A percentile compares a stretch with the other conserved stretches of the same genome.
Conservation (phyloP, 331 rosid species). For the Ulmus americana region DNA sequence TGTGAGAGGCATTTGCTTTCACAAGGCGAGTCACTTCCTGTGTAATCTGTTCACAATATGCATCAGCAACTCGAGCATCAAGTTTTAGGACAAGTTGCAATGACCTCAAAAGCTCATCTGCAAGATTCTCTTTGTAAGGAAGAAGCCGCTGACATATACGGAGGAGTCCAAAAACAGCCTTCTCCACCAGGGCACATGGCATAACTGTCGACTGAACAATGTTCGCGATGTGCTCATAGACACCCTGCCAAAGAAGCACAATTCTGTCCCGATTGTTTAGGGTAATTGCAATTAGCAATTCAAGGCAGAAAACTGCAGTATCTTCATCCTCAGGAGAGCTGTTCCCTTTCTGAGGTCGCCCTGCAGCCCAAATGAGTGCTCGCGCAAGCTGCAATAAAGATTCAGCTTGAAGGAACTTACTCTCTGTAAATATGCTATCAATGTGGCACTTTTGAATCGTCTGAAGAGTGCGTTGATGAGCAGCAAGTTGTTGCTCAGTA, state of each 20-base stretch:
- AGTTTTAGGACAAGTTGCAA: constrained; percentile 90
- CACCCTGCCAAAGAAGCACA: constrained; percentile 90
- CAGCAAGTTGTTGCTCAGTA: constrained; percentile 83
- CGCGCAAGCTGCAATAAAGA: constrained; percentile 87
- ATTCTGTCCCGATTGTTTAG: constrained; percentile 92
- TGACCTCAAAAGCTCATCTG: constrained; percentile 93
- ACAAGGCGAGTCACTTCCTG: constrained; percentile 97
- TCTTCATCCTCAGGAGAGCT: constrained; percentile 95
- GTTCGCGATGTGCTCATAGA: constrained; percentile 84
- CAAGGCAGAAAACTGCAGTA: constrained; percentile 94
- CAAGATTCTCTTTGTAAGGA: constrained; percentile 90
- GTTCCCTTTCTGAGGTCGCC: constrained; percentile 80
- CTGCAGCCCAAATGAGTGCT: constrained; percentile 92
- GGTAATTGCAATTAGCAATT: constrained; percentile 89
- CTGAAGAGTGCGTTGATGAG: constrained; percentile 80
- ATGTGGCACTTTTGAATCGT: constrained; percentile 85
- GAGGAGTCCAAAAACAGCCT: constrained; percentile 95
- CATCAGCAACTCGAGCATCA: constrained; percentile 96
- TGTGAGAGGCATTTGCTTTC: constrained; percentile 90
- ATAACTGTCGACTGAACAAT: constrained; percentile 92
- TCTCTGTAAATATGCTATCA: constrained; percentile 80
- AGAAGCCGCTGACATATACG: constrained; percentile 95
- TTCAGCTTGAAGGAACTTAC: constrained; percentile 94
- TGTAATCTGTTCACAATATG: constrained; percentile 92
- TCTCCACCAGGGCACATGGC: constrained; percentile 92